Conservation (phyloP, 2,329 filamentous ascomycete genomes). For the Alternaria brassicicola region DNA sequence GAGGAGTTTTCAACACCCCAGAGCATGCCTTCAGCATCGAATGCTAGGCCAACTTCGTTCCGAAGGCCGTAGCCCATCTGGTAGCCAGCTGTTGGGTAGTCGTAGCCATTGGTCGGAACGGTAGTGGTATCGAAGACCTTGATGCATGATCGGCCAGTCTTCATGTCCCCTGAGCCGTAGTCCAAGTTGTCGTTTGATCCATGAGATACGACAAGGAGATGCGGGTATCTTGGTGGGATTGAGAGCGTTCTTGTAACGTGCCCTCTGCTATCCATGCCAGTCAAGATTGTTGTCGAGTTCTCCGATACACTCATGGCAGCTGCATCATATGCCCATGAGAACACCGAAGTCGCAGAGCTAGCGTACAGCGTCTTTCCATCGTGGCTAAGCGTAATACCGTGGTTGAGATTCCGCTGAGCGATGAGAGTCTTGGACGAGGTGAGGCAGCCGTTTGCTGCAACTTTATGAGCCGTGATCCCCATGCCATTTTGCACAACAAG, state of each 20-base stretch:
- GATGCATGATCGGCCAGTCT: conserved; percentile 66
- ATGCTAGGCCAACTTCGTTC: conserved; percentile 70
- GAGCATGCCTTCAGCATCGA: conserved; percentile 38
- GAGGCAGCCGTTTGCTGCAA: conserved; percentile 45
- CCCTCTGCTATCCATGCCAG: conserved; percentile 35
- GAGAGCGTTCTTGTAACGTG: conserved; percentile 37
- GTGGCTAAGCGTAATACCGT: conserved; percentile 34
- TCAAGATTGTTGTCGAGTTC: conserved; percentile 24
- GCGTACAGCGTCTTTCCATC: conserved; percentile 42
- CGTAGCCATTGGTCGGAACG: conserved; percentile 27
- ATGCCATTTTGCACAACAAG: conserved; percentile 49
- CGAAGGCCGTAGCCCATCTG: conserved; percentile 68
- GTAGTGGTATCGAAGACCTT: conserved; percentile 62
- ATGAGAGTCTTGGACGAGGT: conserved; percentile 28
- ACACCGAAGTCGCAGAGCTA: conserved; percentile 36
- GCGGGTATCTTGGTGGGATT: conserved; percentile 42
- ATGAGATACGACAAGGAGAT: conserved; percentile 66
- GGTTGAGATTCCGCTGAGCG: conserved; percentile 35
- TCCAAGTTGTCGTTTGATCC: conserved; percentile 70
- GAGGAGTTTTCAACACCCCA: conserved; percentile 70
- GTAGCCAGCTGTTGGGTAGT: conserved; percentile 58
- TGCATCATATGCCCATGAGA: conserved; percentile 35
- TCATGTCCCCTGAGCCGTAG: conserved; percentile 54
- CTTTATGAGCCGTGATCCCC: conserved; percentile 49
- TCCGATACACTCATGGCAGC: conserved; percentile 40